A percentile compares a stretch with the other conserved stretches of the same genome.
Evolutionary conservation across 371 early-diverging fungal species (phyloP).

Genomic region (Cladochytrium tenue): DNA sequence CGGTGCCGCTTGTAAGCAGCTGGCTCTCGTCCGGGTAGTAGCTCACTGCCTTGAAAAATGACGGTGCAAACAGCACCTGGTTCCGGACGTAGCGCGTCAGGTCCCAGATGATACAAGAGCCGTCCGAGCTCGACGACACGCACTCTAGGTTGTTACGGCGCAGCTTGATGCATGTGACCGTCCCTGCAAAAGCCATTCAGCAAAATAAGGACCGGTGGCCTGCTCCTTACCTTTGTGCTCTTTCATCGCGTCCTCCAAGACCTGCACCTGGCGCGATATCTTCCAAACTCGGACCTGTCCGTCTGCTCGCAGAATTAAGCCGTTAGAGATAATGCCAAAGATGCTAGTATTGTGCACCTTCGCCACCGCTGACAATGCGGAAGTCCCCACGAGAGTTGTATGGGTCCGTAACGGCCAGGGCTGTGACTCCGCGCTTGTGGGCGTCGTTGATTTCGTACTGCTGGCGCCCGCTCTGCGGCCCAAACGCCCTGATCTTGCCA

Average conservation of each 20-base stretch:
- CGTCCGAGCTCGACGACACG: constrained; percentile 53
- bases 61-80: constrained; percentile 61
- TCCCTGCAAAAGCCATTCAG: constrained; percentile 26
- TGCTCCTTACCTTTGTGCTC: constrained; percentile 53
- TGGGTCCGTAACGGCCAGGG: constrained; percentile 48
- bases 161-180: constrained; percentile 59
- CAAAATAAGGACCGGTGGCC: neutral
- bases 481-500: constrained; percentile 61
- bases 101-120: constrained; percentile 64
- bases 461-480: constrained; percentile 55
- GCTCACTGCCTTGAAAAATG: constrained; percentile 56
- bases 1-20: constrained; percentile 56
- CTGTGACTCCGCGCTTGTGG: constrained; percentile 55
- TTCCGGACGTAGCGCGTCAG: constrained; percentile 54
- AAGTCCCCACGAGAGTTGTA: constrained; percentile 44
- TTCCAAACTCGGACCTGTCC: constrained; percentile 62
- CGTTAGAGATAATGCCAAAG: no score
- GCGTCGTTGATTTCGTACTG: constrained; percentile 62
- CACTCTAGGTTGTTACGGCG: constrained; percentile 58
- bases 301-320: no score
- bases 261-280: constrained; percentile 41
- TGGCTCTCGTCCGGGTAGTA: constrained; percentile 62
- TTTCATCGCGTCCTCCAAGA: constrained; percentile 54
- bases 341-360: no score
- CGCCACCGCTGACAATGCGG: constrained; percentile 57